These are phyloP conservation scores for Ceratocystis cubensis DNA, from an alignment of 2,329 filamentous ascomycete genomes.

Conservation along the genomic window DNA sequence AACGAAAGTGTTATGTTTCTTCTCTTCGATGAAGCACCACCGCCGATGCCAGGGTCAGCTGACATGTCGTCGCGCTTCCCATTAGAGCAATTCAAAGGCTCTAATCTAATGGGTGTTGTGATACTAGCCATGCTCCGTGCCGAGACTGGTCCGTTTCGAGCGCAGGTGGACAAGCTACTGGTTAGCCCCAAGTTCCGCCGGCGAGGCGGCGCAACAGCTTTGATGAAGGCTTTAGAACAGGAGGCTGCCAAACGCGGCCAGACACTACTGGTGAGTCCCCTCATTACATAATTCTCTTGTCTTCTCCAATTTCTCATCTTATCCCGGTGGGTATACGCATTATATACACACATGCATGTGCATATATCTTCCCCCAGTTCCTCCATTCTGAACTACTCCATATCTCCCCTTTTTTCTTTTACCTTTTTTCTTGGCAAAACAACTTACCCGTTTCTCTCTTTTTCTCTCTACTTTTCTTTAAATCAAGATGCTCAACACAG, in stretches of 20 bases:
- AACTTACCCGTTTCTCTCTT: slow-evolving; percentile 1
- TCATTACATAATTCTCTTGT: not conserved
- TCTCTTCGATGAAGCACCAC: slow-evolving; percentile 31
- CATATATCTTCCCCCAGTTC: not conserved
- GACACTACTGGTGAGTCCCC: slow-evolving; percentile 39
- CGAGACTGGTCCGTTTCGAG: slow-evolving; percentile 46
- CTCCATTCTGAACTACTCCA: not conserved
- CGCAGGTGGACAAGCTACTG: slow-evolving; percentile 45
- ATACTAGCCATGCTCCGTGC: slow-evolving; percentile 40
- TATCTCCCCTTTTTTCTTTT: not conserved
- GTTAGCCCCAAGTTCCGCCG: slow-evolving; percentile 40
- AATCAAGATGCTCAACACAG: slow-evolving; percentile 40
- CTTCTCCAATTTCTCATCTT: too few relatives aligned
- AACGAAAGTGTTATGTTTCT: slow-evolving; percentile 42
- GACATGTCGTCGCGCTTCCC: slow-evolving; percentile 20
- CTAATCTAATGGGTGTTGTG: slow-evolving; percentile 43
- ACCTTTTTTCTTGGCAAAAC: not conserved
- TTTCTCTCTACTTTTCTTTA: slow-evolving; percentile 2
- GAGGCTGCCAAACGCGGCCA: slow-evolving; percentile 39
- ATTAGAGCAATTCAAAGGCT: slow-evolving; percentile 29
- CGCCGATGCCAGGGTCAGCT: not conserved
- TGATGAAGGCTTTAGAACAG: slow-evolving; percentile 44
- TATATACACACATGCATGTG: not conserved
- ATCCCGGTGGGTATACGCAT: too few relatives aligned
- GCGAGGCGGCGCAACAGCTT: slow-evolving; percentile 38